Conservation (phyloP, 805 yeast species). For the Ogataea henricii region DNA sequence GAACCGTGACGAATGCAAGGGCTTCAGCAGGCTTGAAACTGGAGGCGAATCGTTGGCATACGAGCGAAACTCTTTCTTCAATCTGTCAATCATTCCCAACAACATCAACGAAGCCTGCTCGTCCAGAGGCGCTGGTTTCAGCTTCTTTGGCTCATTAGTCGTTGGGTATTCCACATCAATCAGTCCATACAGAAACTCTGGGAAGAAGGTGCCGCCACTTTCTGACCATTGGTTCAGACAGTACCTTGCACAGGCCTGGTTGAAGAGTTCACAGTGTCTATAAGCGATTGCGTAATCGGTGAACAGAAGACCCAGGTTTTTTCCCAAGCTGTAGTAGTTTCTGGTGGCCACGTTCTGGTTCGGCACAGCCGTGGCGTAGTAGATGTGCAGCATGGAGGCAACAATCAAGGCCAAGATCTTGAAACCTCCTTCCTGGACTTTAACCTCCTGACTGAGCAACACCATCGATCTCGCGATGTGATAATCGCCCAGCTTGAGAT, state of each 20-base stretch:
- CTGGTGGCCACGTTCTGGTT: constrained; percentile 18
- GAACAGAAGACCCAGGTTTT: constrained; percentile 21
- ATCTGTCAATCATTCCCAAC: constrained; percentile 16
- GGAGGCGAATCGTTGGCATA: constrained; percentile 16
- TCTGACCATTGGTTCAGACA: constrained; percentile 25
- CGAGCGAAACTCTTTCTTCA: constrained; percentile 27
- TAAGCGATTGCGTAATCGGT: constrained; percentile 18
- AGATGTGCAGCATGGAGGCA: constrained; percentile 24
- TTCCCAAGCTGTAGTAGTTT: constrained; percentile 24
- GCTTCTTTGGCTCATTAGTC: constrained; percentile 8
- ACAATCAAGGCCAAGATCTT: constrained; percentile 21
- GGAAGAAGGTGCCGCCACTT: constrained; percentile 21
- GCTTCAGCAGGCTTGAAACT: background rate
- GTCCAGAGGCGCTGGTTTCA: constrained; percentile 10
- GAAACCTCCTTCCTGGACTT: constrained; percentile 15
- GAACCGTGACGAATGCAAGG: constrained; percentile 9
- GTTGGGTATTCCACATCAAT: constrained; percentile 17
- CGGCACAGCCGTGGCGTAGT: constrained; percentile 25
- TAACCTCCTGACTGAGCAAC: constrained; percentile 22
- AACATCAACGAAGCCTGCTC: constrained; percentile 12
- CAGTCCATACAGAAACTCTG: constrained; percentile 27
- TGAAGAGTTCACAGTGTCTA: constrained; percentile 14
- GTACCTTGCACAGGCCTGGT: constrained; percentile 26
- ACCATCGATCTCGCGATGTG: constrained; percentile 26
- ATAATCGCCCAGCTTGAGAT: constrained; percentile 24